Percentiles rank a stretch among this genome's conserved stretches.
phyloP scores from a whole-genome alignment of 108 stramenopile species.

The Nannochloropsis salina region DNA sequence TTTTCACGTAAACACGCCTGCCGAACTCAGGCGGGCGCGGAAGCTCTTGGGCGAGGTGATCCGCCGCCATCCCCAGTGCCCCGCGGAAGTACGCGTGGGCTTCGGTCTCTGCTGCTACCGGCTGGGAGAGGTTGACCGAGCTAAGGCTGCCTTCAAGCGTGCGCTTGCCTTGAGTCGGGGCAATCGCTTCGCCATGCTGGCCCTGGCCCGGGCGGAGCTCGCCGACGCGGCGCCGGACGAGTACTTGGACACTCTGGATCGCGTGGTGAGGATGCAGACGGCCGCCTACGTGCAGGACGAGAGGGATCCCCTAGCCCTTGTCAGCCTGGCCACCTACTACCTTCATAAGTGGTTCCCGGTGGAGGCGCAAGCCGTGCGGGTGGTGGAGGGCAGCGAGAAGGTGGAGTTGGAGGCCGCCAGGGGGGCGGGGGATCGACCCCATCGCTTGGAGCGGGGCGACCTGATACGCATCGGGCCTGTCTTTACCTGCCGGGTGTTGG shows the following conservation, averaged over 20 bases:
- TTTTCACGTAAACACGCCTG: not conserved
- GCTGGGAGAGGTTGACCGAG: conserved; percentile 39
- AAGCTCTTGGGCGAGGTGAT: conserved; percentile 34
- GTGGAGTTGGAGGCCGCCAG: not conserved
- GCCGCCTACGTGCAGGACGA: conserved; percentile 3
- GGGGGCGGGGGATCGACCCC: not conserved
- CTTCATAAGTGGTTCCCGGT: not conserved
- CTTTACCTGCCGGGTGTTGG: not conserved
- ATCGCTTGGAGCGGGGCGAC: not conserved
- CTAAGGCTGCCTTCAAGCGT: conserved; percentile 38
- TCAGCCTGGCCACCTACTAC: not conserved
- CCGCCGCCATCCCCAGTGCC: conserved; percentile 38
- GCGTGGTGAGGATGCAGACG: not conserved
- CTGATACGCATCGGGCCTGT: not conserved
- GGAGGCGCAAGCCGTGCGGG: not conserved
- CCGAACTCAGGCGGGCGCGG: not conserved
- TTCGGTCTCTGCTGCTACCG: conserved; percentile 43
- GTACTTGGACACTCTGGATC: not conserved
- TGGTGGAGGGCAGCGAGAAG: not conserved
- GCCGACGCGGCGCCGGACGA: not conserved
- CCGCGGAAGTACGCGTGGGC: conserved; percentile 43
- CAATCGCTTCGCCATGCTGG: not conserved
- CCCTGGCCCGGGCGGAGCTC: not conserved
- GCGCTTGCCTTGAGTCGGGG: conserved; percentile 26
- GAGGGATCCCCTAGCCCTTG: not conserved